phyloP scores from a whole-genome alignment of 495 filamentous ascomycete genomes.

The Immersiella caudata region DNA sequence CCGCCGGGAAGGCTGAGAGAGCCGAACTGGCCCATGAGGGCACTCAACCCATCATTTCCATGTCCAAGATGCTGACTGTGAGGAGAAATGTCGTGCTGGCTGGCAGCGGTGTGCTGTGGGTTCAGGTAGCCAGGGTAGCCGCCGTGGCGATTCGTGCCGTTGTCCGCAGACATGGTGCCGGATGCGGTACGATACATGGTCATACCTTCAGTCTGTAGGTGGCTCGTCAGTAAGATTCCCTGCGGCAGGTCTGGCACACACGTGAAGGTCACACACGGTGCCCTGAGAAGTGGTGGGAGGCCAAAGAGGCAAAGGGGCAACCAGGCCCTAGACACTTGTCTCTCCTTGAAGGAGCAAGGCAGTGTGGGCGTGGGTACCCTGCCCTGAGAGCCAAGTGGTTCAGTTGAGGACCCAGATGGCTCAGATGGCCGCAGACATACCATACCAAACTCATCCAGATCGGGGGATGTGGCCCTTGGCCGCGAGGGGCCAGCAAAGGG shows the following conservation, averaged over 20 bases:
- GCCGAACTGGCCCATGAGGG: constrained; percentile 45
- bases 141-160: constrained; percentile 32
- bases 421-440: too few species aligned
- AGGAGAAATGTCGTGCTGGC: constrained; percentile 30
- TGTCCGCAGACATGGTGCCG: constrained; percentile 30
- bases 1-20: constrained; percentile 39
- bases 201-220: constrained; percentile 17
- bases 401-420: too few species aligned
- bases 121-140: constrained; percentile 31
- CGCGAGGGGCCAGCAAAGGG: too few species aligned
- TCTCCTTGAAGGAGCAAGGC: too few species aligned
- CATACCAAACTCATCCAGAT: too few species aligned
- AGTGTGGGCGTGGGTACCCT: too few species aligned
- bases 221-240: not conserved
- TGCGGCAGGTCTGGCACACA: constrained; percentile 2
- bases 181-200: constrained; percentile 34
- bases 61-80: constrained; percentile 36
- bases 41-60: constrained; percentile 32
- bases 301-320: too few species aligned
- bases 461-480: too few species aligned
- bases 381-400: too few species aligned
- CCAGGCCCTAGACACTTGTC: too few species aligned
- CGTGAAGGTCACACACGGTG: not conserved
- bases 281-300: too few species aligned
- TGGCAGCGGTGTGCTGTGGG: constrained; percentile 25